Evolutionary conservation across 2,329 filamentous ascomycete genomes (phyloP), one percentile per base, ranked within the genome.

Genomic region (Pleoardoris graminearum): DNA sequence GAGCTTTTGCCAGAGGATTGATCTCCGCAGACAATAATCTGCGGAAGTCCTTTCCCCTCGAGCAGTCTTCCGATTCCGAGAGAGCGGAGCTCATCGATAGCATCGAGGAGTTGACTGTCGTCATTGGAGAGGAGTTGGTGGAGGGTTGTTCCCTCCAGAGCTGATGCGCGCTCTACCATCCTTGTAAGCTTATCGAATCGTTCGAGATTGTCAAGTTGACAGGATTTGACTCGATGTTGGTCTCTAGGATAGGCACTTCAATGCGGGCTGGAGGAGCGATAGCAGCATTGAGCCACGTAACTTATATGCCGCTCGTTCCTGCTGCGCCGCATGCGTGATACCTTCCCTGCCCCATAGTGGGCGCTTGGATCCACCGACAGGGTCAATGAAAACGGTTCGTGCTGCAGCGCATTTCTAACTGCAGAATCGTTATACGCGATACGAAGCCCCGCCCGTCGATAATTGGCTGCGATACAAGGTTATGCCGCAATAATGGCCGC

Each of bases 1-100:
- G 83, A 86, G 19, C 79, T 84, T 61, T 87, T 87, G 3, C 84
- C 84, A 1, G 80, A 79, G 0, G 80, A 84, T 49, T 84, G 82
- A 50, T 84, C 25, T 27, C 25, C 25, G 25, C 25, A 27, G 25
- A 27, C 25, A 27, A 27, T 27, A 27, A 27, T 27, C 54, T 45
- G 42, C 27, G 42, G 42, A 45, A 45, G 42, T 33, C 42, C 42
- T 33, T 45, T 45, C 42, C 42, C 42, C 42, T 45, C 70, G 0
- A 73, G 62, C n/a, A 70, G 55, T 19, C 53, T 56, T 19, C 63
- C 64, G 27, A 75, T 55, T 0, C 82, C 80, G 22, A 79, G 75
- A 7, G 73, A 71, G 10, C 79, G 77, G 0, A 86, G 69, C 1
- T 74, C 71, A 57, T 84, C 79, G 37, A 82, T 79, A 0, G 75